Percentiles rank a stretch among this genome's conserved stretches.
These are phyloP conservation scores for Tolypocladium tropicale DNA, from an alignment of 2,329 filamentous ascomycete genomes.

Conservation along the genomic window DNA sequence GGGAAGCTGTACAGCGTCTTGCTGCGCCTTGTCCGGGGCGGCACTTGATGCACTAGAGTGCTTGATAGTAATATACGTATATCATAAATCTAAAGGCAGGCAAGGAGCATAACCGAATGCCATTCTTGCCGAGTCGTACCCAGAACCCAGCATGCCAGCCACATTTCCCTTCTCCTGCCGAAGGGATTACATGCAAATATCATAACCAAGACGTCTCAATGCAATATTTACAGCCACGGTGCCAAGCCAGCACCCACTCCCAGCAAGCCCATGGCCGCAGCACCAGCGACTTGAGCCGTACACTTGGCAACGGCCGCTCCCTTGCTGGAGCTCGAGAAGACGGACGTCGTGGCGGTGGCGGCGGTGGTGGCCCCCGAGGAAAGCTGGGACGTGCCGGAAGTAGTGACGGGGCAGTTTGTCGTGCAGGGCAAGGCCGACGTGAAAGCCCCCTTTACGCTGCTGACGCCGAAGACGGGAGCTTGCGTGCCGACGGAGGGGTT, in stretches of 20 bases:
- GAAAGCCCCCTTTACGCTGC: constrained; percentile 31
- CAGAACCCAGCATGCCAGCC: neutral
- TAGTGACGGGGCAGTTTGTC: constrained; percentile 24
- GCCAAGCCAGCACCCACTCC: constrained; percentile 19
- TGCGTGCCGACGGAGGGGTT: constrained; percentile 29
- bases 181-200: neutral
- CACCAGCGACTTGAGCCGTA: constrained; percentile 16
- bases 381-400: constrained; percentile 10
- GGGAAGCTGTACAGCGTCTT: neutral
- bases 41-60: neutral
- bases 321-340: constrained; percentile 12
- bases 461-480: constrained; percentile 42
- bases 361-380: constrained; percentile 11
- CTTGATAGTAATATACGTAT: neutral
- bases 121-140: neutral
- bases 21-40: neutral
- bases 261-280: constrained; percentile 16
- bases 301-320: constrained; percentile 10
- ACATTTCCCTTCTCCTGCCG: neutral
- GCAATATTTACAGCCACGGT: constrained; percentile 1
- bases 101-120: too few relatives aligned
- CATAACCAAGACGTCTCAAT: neutral
- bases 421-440: constrained; percentile 33
- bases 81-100: neutral
- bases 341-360: constrained; percentile 7